Conservation (phyloP, 306 rosid species). For the Cyclanthera cordifolia region DNA sequence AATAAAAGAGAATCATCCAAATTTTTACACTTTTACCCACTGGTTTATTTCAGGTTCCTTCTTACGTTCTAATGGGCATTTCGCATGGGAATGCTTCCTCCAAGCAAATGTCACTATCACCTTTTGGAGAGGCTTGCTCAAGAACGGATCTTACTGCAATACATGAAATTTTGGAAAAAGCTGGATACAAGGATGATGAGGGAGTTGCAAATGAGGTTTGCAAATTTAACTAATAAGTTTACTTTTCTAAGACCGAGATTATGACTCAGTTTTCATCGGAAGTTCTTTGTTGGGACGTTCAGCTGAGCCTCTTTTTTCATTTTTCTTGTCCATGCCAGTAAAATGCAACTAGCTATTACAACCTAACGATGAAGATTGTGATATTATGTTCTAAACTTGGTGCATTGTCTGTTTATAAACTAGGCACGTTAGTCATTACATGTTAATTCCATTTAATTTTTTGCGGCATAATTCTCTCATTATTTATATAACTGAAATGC, state of each 20-base stretch:
- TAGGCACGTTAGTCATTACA: not conserved
- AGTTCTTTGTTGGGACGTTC: not conserved
- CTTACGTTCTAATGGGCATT: constrained; percentile 65
- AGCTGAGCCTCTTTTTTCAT: not conserved
- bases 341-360: not conserved
- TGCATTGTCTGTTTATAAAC: not conserved
- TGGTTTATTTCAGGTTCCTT: constrained; percentile 50
- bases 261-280: not conserved
- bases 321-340: not conserved
- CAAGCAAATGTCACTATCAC: constrained; percentile 53
- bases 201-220: constrained; percentile 91
- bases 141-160: constrained; percentile 88
- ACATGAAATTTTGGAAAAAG: constrained; percentile 73
- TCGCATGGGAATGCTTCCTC: constrained; percentile 37
- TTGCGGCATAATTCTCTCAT: not conserved
- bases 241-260: not conserved
- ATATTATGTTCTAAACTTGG: not conserved
- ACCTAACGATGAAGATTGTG: not conserved
- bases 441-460: not conserved
- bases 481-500: not conserved
- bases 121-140: constrained; percentile 86
- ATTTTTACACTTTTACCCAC: constrained; percentile 16
- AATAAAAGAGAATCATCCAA: constrained; percentile 7
- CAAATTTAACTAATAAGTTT: constrained; percentile 5
- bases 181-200: constrained; percentile 92